Evolutionary conservation across 1,284 basidiomycete genomes (phyloP).

Genomic region (Fomitopsis schrenkii): DNA sequence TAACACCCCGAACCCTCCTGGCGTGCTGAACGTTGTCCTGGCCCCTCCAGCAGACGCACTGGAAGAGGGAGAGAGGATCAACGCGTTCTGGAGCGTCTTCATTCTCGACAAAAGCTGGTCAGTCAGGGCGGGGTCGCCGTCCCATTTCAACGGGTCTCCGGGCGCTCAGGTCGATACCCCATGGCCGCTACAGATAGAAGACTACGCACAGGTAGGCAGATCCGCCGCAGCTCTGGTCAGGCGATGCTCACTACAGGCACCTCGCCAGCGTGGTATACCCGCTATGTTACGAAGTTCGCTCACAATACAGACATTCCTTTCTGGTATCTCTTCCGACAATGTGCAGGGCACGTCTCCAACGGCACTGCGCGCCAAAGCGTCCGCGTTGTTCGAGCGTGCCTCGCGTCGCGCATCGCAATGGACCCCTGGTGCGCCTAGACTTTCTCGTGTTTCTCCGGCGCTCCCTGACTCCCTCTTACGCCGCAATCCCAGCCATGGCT

Average conservation of each 20-base stretch:
- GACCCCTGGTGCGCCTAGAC: constrained; percentile 15
- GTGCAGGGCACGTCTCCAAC: constrained; percentile 17
- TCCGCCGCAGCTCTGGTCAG: background rate
- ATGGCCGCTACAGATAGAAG: constrained; percentile 35
- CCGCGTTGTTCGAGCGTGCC: constrained; percentile 33
- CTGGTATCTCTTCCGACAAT: constrained; percentile 12
- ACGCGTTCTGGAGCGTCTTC: constrained; percentile 43
- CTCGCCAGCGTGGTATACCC: constrained; percentile 14
- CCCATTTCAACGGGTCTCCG: constrained; percentile 25
- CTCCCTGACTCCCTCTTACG: background rate
- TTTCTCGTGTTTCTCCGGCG: background rate
- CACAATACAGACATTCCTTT: constrained; percentile 26
- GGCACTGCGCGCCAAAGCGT: constrained; percentile 33
- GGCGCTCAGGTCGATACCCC: constrained; percentile 34
- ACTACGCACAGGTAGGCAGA: constrained; percentile 26
- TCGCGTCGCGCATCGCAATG: constrained; percentile 23
- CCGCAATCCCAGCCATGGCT: constrained; percentile 7
- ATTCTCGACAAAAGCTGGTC: constrained; percentile 39
- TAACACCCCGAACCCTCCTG: constrained; percentile 5
- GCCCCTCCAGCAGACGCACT: constrained; percentile 26
- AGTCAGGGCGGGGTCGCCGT: constrained; percentile 34
- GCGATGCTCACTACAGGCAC: background rate
- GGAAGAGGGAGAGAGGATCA: constrained; percentile 40
- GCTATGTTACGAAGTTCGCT: constrained; percentile 12
- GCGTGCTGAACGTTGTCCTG: constrained; percentile 10